These are phyloP conservation scores for sorghum (Sorghum bicolor) DNA, from an alignment of 176 grass and related monocot species.

Conservation along the genomic window Sorghum_bicolor_NCBIv3 NC_012871.2:62802501-62803000, in stretches of 20 bases:
- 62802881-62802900: not conserved
- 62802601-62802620: slow-evolving; percentile 44
- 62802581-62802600: slow-evolving; percentile 39
- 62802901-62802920: not conserved
- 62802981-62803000: not conserved
- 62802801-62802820: slow-evolving; percentile 46
- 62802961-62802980: not conserved
- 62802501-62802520: slow-evolving; percentile 31
- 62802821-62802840: slow-evolving; percentile 14
- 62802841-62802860: not conserved
- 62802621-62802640: slow-evolving; percentile 41
- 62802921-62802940: not conserved
- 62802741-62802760: slow-evolving; percentile 71
- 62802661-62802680: slow-evolving; percentile 36
- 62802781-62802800: slow-evolving; percentile 62
- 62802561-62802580: slow-evolving; percentile 10
- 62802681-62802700: slow-evolving; percentile 51
- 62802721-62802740: slow-evolving; percentile 58
- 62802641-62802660: slow-evolving; percentile 50
- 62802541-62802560: slow-evolving; percentile 26
- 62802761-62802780: slow-evolving; percentile 90
- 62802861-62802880: not conserved
- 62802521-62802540: slow-evolving; percentile 27
- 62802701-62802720: slow-evolving; percentile 48
- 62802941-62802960: not conserved